These are phyloP conservation scores for Fusarium chaquense DNA, from an alignment of 2,329 filamentous ascomycete genomes.

Conservation along the genomic window DNA sequence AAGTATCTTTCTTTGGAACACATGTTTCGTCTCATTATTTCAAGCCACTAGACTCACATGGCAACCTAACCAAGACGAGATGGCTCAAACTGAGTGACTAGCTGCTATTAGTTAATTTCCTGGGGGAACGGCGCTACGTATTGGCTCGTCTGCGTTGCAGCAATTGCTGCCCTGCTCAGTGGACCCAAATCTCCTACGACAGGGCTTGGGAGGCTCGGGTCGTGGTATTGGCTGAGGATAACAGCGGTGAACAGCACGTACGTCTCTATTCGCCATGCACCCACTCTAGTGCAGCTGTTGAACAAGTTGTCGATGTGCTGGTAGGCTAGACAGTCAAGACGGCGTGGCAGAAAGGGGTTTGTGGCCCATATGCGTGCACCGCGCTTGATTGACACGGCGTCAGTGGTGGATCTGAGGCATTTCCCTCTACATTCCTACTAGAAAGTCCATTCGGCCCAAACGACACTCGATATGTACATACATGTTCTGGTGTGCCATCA, in stretches of 20 bases:
- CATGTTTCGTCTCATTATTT: slow-evolving; percentile 34
- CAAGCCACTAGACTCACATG: slow-evolving; percentile 37
- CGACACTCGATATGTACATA: slow-evolving; percentile 2
- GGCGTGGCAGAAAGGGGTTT: slow-evolving; percentile 42
- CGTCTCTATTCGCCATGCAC: slow-evolving; percentile 28
- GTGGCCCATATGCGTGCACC: slow-evolving; percentile 17
- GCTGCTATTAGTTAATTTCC: slow-evolving; percentile 40
- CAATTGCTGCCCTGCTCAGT: slow-evolving; percentile 34
- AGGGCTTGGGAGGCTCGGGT: slow-evolving; percentile 39
- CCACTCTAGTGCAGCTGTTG: slow-evolving; percentile 40
- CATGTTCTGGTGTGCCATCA: slow-evolving; percentile 2
- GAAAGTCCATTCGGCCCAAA: slow-evolving; percentile 14
- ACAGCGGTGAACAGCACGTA: slow-evolving; percentile 45
- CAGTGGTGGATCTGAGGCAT: slow-evolving; percentile 50
- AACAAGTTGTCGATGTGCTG: slow-evolving; percentile 38
- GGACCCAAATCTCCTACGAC: slow-evolving; percentile 44
- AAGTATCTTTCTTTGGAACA: slow-evolving; percentile 12
- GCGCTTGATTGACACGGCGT: slow-evolving; percentile 30
- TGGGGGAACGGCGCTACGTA: slow-evolving; percentile 40
- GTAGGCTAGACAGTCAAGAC: slow-evolving; percentile 12
- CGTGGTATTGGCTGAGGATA: slow-evolving; percentile 39
- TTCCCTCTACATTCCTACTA: slow-evolving; percentile 49
- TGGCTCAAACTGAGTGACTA: slow-evolving; percentile 36
- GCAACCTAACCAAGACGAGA: slow-evolving; percentile 35
- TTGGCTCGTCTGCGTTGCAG: slow-evolving; percentile 37